Evolutionary conservation across 495 filamentous ascomycete genomes (phyloP).

Genomic region (Aspergillus carlsbadensis): DNA sequence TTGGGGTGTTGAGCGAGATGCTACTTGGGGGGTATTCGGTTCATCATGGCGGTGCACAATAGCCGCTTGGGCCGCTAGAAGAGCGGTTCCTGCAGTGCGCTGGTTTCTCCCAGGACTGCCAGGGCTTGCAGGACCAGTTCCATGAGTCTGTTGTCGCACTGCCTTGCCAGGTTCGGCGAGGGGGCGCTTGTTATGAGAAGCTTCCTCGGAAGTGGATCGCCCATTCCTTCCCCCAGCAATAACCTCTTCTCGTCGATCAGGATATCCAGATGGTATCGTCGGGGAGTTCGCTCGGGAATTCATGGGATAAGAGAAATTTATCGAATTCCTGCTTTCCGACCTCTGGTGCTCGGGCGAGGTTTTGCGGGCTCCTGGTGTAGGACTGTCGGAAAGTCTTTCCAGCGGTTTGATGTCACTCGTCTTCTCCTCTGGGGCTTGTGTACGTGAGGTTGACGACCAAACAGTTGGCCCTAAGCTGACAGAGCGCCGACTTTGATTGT

Average conservation of each 20-base stretch:
- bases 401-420: constrained; percentile 45
- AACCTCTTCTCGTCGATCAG: constrained; percentile 18
- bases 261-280: constrained; percentile 19
- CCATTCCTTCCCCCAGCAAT: constrained; percentile 14
- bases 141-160: constrained; percentile 52
- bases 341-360: constrained; percentile 50
- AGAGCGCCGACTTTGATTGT: constrained; percentile 41
- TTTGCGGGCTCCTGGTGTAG: constrained; percentile 26
- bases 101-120: constrained; percentile 39
- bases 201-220: constrained; percentile 24
- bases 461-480: constrained; percentile 54
- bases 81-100: constrained; percentile 36
- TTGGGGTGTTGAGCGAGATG: constrained; percentile 11
- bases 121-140: constrained; percentile 21
- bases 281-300: constrained; percentile 49
- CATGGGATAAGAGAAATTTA: constrained; percentile 87
- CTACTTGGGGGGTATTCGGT: constrained; percentile 2
- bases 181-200: constrained; percentile 31
- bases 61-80: constrained; percentile 35
- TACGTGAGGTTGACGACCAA: constrained; percentile 49
- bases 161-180: constrained; percentile 49
- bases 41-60: constrained; percentile 19
- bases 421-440: constrained; percentile 31
- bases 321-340: constrained; percentile 62
- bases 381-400: constrained; percentile 19